phyloP scores from a whole-genome alignment of 2,329 filamentous ascomycete species.

The Xylariaceae sp. region DNA sequence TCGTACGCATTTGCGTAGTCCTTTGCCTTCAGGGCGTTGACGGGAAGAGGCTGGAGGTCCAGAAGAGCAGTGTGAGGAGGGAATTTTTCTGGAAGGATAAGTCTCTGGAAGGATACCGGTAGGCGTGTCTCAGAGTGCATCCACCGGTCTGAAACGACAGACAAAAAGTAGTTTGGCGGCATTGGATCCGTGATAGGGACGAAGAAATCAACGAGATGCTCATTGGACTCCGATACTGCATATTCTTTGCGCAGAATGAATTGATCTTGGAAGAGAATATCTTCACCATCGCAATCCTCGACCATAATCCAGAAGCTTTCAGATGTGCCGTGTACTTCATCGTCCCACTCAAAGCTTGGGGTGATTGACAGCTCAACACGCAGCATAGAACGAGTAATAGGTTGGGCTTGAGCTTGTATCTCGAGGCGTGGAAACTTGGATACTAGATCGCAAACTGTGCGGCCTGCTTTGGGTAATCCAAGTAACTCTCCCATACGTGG shows the following conservation, averaged over 20 bases:
- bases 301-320: conserved; percentile 97
- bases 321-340: conserved; percentile 76
- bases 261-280: conserved; percentile 90
- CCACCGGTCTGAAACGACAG: conserved; percentile 91
- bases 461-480: conserved; percentile 83
- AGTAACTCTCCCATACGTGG: conserved; percentile 94
- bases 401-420: conserved; percentile 88
- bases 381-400: conserved; percentile 90
- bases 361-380: conserved; percentile 86
- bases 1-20: conserved; percentile 81
- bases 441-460: conserved; percentile 79
- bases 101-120: conserved; percentile 89
- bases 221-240: conserved; percentile 77
- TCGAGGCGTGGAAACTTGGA: conserved; percentile 91
- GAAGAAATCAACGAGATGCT: conserved; percentile 93
- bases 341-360: conserved; percentile 95
- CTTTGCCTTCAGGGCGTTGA: conserved; percentile 80
- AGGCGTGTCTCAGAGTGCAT: conserved; percentile 96
- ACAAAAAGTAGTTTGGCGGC: conserved; percentile 98
- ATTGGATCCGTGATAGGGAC: conserved; percentile 96
- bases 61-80: conserved; percentile 88
- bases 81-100: conserved; percentile 92
- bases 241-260: conserved; percentile 91
- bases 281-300: conserved; percentile 95
- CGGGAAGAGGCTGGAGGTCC: conserved; percentile 85